Evolutionary conservation across 768 basidiomycete species (phyloP), one percentile per base, ranked within the genome.

Genomic region (Rhodosporidiobolus sp.): DNA sequence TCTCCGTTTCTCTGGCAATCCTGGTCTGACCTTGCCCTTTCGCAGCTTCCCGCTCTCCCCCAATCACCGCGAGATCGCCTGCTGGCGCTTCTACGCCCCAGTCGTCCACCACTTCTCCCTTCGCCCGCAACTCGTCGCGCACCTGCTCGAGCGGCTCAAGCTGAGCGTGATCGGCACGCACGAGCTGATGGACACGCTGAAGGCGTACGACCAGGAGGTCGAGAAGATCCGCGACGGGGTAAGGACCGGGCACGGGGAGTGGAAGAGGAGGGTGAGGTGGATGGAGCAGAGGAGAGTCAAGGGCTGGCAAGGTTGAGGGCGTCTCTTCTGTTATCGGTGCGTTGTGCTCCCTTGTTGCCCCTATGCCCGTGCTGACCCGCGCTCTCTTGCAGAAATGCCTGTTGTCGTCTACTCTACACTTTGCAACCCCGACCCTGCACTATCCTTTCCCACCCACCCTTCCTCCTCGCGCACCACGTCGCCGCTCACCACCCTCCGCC

Each of bases 31-130:
- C 16, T 22, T 19, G n/a, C 43, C 30, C 50, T 7, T 16, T 9
- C 43, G 2, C 35, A 55, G 6, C 20, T 32, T 32, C 12, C 22
- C 20, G 30, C 24, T 8, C 14, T 30, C 28, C 32, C 32, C 24
- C 11, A 3, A 32, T 50, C 49, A 56, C 34, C 62, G 62, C 26
- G 69, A 70, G 19, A 16, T 58, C 32, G 55, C 69, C 16, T 63
- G 60, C 45, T 70, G 69, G 69, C 35, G 50, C 24, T 30, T 45
- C 69, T 58, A 59, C 49, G 69, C 69, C 2, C 69, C 69, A 3
- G 35, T 70, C 49, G 30, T 70, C 7, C 14, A 52, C 28, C 69
- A 59, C 50, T 64, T 45, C n/a, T 34, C 45, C 11, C 69, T 70
- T 19, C 69, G 69, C 3, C 16, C 16, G 10, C 30, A 53, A 5